A percentile compares a stretch with the other conserved stretches of the same genome.
Evolutionary conservation across 2,329 filamentous ascomycete species (phyloP).

Genomic region (Ceratocystis smalleyi): DNA sequence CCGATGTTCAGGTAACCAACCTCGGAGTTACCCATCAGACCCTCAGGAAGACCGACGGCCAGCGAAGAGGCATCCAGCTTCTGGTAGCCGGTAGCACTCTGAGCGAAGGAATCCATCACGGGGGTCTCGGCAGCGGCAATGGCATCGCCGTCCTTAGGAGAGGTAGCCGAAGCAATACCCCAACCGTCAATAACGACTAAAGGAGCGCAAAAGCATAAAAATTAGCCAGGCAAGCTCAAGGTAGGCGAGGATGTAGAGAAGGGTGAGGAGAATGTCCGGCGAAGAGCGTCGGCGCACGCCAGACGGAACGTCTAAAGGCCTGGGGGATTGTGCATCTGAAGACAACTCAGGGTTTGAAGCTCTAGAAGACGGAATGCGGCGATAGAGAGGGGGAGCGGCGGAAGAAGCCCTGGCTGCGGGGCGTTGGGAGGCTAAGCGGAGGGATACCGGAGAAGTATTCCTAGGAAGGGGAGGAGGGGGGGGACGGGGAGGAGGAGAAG

Average conservation of each 20-base stretch:
- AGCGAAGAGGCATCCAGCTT: conserved; percentile 92
- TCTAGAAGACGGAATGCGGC: neutral
- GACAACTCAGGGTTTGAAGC: neutral
- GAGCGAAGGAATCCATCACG: conserved; percentile 82
- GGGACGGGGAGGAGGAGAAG: conserved; percentile 33
- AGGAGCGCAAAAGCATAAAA: conserved; percentile 34
- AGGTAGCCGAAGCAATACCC: conserved; percentile 70
- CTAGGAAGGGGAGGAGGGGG: conserved; percentile 8
- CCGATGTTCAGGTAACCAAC: conserved; percentile 98
- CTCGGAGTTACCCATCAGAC: conserved; percentile 97
- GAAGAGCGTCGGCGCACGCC: neutral
- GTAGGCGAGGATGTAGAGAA: conserved; percentile 39
- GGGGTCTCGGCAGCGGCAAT: conserved; percentile 88
- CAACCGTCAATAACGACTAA: conserved; percentile 97
- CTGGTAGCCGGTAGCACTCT: conserved; percentile 68
- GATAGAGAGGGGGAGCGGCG: neutral
- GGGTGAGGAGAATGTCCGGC: conserved; percentile 26
- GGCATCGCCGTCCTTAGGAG: conserved; percentile 80
- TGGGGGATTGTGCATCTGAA: neutral
- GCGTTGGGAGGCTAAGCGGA: neutral
- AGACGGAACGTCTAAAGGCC: neutral
- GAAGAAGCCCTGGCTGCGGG: neutral
- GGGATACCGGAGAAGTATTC: neutral
- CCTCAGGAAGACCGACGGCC: conserved; percentile 88
- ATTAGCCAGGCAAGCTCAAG: conserved; percentile 46